phyloP scores from a whole-genome alignment of 352 stramenopile genomes.

The Phytophthora cryptogea region DNA sequence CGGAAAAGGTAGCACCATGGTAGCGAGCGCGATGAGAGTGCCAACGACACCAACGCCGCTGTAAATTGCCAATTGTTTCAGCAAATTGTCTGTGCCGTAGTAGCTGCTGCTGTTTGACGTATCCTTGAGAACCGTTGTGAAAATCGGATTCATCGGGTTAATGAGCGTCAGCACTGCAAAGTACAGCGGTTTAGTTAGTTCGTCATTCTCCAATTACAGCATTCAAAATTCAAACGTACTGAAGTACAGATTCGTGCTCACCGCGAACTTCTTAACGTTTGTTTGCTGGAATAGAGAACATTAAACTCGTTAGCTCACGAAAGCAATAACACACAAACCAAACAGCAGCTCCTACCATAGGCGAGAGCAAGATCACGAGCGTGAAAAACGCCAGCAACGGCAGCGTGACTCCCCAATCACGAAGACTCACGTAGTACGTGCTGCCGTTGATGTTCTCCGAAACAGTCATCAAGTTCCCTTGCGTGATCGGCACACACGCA shows the following conservation, averaged over 20 bases:
- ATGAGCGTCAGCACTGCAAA: slow-evolving; percentile 63
- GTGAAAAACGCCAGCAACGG: slow-evolving; percentile 74
- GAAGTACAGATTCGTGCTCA: slow-evolving; percentile 82
- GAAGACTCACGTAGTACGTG: slow-evolving; percentile 69
- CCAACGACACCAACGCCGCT: slow-evolving; percentile 66
- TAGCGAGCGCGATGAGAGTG: slow-evolving; percentile 62
- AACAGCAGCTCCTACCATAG: slow-evolving; percentile 38
- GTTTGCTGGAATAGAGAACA: slow-evolving; percentile 32
- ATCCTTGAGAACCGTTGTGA: slow-evolving; percentile 59
- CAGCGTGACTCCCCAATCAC: slow-evolving; percentile 58
- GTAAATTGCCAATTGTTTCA: slow-evolving; percentile 75
- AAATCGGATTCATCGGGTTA: slow-evolving; percentile 70
- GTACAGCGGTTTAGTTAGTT: not conserved
- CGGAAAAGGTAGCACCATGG: slow-evolving; percentile 63
- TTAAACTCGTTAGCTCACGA: slow-evolving; percentile 1
- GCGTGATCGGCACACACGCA: slow-evolving; percentile 50
- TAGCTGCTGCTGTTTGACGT: slow-evolving; percentile 40
- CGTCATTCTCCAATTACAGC: not conserved
- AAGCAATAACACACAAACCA: not conserved
- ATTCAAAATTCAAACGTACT: slow-evolving; percentile 37
- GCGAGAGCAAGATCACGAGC: slow-evolving; percentile 59
- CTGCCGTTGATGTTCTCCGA: slow-evolving; percentile 54
- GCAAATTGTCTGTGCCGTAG: slow-evolving; percentile 57
- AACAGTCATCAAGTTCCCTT: slow-evolving; percentile 48
- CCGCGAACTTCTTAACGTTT: slow-evolving; percentile 81